These are phyloP conservation scores for Coffea humblotiana DNA, from an alignment of 305 asterid species.

Conservation along the genomic window DNA sequence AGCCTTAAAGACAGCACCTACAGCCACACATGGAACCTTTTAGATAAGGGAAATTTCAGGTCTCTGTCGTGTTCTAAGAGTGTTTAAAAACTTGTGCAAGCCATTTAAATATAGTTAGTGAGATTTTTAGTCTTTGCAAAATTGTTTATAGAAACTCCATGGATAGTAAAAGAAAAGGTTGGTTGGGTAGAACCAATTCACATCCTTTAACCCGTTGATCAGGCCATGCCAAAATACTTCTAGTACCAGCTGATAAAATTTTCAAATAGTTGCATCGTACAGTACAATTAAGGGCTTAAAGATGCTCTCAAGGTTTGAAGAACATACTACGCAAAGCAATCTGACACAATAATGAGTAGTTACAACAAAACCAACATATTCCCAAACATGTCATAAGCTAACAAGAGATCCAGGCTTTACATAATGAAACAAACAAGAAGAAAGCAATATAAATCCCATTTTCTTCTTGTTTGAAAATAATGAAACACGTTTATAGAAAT, in stretches of 20 bases:
- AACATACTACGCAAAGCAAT: not conserved
- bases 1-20: not conserved
- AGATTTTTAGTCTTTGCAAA: not conserved
- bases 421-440: not conserved
- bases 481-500: too few species aligned
- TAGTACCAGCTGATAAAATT: not conserved
- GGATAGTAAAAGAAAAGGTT: not conserved
- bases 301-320: not conserved
- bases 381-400: not conserved
- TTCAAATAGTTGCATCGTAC: not conserved
- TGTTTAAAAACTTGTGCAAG: not conserved
- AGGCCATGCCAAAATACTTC: too few species aligned
- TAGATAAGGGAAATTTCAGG: not conserved
- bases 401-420: not conserved
- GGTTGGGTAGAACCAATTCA: not conserved
- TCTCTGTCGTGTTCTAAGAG: not conserved
- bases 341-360: not conserved
- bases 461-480: not conserved
- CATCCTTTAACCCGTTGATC: not conserved
- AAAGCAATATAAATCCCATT: not conserved
- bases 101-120: not conserved
- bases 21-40: not conserved
- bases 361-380: not conserved
- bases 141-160: not conserved
- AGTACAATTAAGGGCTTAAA: not conserved